A percentile compares a stretch with the other conserved stretches of the same genome.
Evolutionary conservation across 192 early-diverging fungal species (phyloP).

Genomic region (Geranomyces variabilis): DNA sequence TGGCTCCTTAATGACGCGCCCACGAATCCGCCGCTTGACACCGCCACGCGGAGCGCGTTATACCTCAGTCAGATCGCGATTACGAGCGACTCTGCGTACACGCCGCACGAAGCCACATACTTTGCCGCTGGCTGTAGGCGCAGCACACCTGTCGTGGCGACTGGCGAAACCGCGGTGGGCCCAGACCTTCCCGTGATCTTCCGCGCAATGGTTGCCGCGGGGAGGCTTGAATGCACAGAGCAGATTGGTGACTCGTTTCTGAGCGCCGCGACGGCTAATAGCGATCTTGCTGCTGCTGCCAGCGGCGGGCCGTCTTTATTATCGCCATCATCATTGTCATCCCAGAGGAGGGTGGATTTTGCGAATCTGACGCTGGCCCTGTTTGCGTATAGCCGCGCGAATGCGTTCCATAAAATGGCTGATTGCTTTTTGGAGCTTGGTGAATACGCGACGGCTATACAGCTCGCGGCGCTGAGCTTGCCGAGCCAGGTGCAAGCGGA

Average conservation of each 20-base stretch:
- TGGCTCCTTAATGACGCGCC: background rate
- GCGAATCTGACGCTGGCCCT: slow-evolving; percentile 3
- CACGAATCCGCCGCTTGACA: background rate
- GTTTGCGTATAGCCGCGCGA: slow-evolving; percentile 2
- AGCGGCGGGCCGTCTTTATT: background rate
- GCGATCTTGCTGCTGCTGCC: no score
- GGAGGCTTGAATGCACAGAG: background rate
- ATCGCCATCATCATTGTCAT: no score
- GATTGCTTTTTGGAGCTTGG: slow-evolving; percentile 14
- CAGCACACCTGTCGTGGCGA: no score
- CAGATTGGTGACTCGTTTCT: background rate
- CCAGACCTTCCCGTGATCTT: no score
- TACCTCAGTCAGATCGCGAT: background rate
- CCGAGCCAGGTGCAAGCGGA: background rate
- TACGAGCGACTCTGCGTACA: background rate
- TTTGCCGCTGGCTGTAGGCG: background rate
- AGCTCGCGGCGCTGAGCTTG: background rate
- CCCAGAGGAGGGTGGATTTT: slow-evolving; percentile 5
- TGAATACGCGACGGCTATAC: background rate
- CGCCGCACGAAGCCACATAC: background rate
- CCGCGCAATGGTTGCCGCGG: background rate
- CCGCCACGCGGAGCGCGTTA: background rate
- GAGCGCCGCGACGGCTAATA: background rate
- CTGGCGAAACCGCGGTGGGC: no score
- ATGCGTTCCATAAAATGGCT: slow-evolving; percentile 6